Conservation (phyloP, 1,284 basidiomycete species). For the Irpex rosettiformis region DNA sequence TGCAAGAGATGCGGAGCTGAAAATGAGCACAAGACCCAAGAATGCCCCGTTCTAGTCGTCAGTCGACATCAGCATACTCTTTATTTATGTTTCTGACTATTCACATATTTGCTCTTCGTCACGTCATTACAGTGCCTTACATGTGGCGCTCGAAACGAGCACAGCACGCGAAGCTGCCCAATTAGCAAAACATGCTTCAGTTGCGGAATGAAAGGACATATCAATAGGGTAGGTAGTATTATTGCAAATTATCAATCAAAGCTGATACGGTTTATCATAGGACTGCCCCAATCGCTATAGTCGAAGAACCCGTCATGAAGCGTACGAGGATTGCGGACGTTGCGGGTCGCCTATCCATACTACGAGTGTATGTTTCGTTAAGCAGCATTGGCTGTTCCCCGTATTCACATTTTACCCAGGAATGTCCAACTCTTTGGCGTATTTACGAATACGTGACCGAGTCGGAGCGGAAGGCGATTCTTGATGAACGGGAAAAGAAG, state of each 20-base stretch:
- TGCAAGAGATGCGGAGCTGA: slow-evolving; percentile 75
- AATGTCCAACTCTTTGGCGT: slow-evolving; percentile 87
- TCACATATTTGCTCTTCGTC: slow-evolving; percentile 6
- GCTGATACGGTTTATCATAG: slow-evolving; percentile 34
- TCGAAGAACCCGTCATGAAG: slow-evolving; percentile 26
- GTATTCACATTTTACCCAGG: slow-evolving; percentile 37
- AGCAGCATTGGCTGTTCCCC: neutral
- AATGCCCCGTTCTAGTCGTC: slow-evolving; percentile 69
- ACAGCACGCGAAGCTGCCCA: slow-evolving; percentile 80
- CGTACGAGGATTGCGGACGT: slow-evolving; percentile 58
- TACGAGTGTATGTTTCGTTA: slow-evolving; percentile 50
- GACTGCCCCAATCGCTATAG: slow-evolving; percentile 71
- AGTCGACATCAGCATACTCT: slow-evolving; percentile 24
- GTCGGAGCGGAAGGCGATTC: slow-evolving; percentile 47
- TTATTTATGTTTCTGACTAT: slow-evolving; percentile 5
- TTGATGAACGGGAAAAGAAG: slow-evolving; percentile 48
- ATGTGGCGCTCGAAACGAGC: slow-evolving; percentile 85
- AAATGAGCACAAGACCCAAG: slow-evolving; percentile 58
- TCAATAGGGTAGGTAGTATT: slow-evolving; percentile 52
- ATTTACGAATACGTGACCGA: slow-evolving; percentile 76
- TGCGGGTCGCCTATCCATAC: slow-evolving; percentile 73
- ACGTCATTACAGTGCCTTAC: slow-evolving; percentile 66
- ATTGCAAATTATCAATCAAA: neutral
- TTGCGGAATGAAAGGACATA: slow-evolving; percentile 87
- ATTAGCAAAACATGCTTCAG: slow-evolving; percentile 82